phyloP scores from a whole-genome alignment of 345 rosid species.

The Cardamine resedifolia region DNA sequence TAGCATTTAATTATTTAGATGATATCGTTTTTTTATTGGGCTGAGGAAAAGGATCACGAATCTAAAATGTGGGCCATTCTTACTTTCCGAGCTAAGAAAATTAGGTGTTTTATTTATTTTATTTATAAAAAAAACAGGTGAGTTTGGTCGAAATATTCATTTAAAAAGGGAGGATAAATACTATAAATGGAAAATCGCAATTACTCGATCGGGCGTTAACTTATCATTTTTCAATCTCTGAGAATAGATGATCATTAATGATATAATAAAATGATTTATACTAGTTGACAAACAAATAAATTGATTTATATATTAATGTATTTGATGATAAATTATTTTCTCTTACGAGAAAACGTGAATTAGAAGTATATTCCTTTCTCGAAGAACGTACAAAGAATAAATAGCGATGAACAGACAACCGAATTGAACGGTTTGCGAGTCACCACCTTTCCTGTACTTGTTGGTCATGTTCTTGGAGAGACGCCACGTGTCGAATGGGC shows the following conservation, averaged over 20 bases:
- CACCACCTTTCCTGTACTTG: slow-evolving; percentile 10
- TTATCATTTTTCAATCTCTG: slow-evolving; percentile 5
- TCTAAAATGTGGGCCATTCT: slow-evolving; percentile 22
- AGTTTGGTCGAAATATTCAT: slow-evolving; percentile 20
- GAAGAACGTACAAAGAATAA: slow-evolving; percentile 22
- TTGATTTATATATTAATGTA: too few relatives aligned
- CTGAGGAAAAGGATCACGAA: slow-evolving; percentile 27
- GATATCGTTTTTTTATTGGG: not conserved
- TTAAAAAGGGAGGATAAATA: slow-evolving; percentile 1
- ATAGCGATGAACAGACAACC: slow-evolving; percentile 12
- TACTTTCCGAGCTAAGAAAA: not conserved
- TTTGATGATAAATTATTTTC: not conserved
- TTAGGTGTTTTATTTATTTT: not conserved
- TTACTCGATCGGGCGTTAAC: slow-evolving; percentile 11
- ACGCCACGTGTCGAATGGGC: slow-evolving; percentile 30
- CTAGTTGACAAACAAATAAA: not conserved
- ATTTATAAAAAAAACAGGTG: not conserved
- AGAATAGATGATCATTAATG: not conserved
- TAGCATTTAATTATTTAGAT: too few relatives aligned
- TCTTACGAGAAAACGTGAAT: not conserved
- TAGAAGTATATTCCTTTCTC: not conserved
- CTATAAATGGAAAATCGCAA: slow-evolving; percentile 22
- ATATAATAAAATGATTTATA: not conserved
- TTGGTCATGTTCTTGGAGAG: not conserved
- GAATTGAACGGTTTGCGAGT: slow-evolving; percentile 20